A percentile compares a stretch with the other conserved stretches of the same genome.
Evolutionary conservation across 2,329 filamentous ascomycete genomes (phyloP).

Genomic region (Sclerotinia trifoliorum): DNA sequence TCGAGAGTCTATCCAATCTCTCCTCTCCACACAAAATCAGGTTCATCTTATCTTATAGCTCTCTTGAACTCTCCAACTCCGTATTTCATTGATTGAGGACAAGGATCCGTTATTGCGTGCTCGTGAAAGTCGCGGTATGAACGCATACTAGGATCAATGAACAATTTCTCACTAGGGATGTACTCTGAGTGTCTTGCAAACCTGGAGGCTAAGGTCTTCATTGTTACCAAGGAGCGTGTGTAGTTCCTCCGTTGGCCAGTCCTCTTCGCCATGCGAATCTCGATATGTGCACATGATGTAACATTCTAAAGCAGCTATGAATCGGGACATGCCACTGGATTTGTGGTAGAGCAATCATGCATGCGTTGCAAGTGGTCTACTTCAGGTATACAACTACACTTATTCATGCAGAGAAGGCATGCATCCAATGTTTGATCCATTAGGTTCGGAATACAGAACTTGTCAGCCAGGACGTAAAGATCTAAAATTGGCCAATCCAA

Average conservation of each 20-base stretch:
- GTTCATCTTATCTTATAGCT: not conserved
- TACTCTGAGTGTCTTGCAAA: not conserved
- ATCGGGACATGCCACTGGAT: not conserved
- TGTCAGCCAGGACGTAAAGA: constrained; percentile 11
- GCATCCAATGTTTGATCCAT: constrained; percentile 4
- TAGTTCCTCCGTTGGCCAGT: not conserved
- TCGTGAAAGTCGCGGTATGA: not conserved
- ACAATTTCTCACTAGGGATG: not conserved
- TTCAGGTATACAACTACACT: not conserved
- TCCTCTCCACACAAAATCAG: not conserved
- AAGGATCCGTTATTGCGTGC: not conserved
- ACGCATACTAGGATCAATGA: rapidly evolving
- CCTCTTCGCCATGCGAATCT: rapidly evolving
- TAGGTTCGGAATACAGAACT: not conserved
- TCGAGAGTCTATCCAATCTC: not conserved
- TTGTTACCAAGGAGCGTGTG: not conserved
- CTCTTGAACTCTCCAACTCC: not conserved
- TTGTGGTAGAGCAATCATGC: too few relatives aligned
- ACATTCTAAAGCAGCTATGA: not conserved
- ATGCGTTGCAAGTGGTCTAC: not conserved
- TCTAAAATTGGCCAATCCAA: not conserved
- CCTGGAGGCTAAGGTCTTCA: not conserved
- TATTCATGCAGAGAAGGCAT: too few relatives aligned
- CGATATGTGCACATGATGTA: not conserved
- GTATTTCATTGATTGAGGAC: not conserved